Conservation (phyloP, 2,329 filamentous ascomycete genomes). For the Stachybotrys elegans region DNA sequence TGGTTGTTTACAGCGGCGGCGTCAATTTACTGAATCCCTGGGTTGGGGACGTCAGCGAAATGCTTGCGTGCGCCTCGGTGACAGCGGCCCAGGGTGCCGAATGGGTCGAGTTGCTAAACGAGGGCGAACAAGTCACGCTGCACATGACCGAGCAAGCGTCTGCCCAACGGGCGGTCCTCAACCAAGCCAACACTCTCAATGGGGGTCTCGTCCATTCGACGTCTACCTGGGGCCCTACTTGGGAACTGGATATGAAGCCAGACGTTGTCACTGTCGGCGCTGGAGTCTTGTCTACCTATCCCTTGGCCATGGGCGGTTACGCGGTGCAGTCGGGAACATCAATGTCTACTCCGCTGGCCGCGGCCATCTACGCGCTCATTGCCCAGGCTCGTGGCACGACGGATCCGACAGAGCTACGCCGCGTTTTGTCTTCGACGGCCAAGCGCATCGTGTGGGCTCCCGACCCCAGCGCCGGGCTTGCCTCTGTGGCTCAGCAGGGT, state of each 20-base stretch:
- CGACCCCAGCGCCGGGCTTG: slow-evolving; percentile 10
- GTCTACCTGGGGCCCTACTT: slow-evolving; percentile 35
- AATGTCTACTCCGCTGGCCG: slow-evolving; percentile 46
- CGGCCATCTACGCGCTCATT: slow-evolving; percentile 30
- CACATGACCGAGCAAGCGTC: neutral
- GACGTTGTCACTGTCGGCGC: slow-evolving; percentile 43
- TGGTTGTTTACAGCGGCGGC: too few relatives aligned
- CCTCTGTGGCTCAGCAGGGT: slow-evolving; percentile 36
- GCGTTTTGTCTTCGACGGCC: slow-evolving; percentile 16
- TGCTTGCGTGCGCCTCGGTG: too few relatives aligned
- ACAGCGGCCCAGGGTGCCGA: too few relatives aligned
- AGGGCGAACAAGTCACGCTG: neutral
- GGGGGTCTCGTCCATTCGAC: neutral
- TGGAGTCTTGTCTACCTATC: slow-evolving; percentile 25
- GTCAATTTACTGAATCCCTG: too few relatives aligned
- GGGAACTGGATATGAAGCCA: slow-evolving; percentile 42
- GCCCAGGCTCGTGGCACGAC: slow-evolving; percentile 20
- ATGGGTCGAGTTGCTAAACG: neutral
- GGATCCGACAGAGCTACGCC: slow-evolving; percentile 17
- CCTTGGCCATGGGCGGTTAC: slow-evolving; percentile 34
- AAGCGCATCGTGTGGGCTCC: slow-evolving; percentile 17
- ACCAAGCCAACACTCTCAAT: neutral
- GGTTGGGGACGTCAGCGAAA: too few relatives aligned
- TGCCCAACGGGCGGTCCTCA: neutral
- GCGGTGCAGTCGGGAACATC: slow-evolving; percentile 48